A percentile compares a stretch with the other conserved stretches of the same genome.
Conservation (phyloP, 225 moss, liverwort and hornwort genomes). For the Takakia lepidozioides region DNA sequence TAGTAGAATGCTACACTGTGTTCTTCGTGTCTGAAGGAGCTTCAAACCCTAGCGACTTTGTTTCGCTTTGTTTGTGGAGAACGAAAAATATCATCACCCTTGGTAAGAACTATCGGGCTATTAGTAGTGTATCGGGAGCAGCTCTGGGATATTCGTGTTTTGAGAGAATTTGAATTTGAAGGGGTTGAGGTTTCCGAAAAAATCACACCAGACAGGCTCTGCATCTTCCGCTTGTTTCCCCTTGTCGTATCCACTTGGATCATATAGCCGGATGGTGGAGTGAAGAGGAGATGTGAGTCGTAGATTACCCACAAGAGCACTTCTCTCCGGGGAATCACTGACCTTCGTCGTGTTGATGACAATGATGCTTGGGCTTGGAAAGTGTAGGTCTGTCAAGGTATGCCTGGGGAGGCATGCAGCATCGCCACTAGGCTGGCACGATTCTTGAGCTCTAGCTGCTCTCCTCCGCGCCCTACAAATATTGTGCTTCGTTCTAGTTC, state of each 20-base stretch:
- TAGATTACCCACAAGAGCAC: too few species aligned
- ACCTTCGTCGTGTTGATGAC: too few species aligned
- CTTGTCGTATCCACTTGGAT: slow-evolving; percentile 26
- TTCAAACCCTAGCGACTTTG: not conserved
- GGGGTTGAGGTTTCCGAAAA: slow-evolving; percentile 32
- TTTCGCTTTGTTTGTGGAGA: not conserved
- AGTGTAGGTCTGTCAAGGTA: too few species aligned
- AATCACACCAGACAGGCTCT: slow-evolving; percentile 31
- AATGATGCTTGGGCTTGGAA: too few species aligned
- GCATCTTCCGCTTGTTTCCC: not conserved
- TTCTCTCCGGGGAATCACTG: too few species aligned
- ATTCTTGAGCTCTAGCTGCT: not conserved
- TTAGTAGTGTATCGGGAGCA: not conserved
- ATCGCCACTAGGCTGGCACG: too few species aligned
- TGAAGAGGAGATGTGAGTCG: slow-evolving; percentile 13
- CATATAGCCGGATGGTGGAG: slow-evolving; percentile 38
- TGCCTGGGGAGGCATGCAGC: too few species aligned
- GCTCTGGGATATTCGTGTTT: not conserved
- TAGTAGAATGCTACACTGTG: not conserved
- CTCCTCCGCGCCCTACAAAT: slow-evolving; percentile 5
- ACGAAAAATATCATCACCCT: not conserved
- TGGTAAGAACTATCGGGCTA: not conserved
- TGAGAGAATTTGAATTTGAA: slow-evolving; percentile 24
- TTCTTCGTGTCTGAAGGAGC: not conserved
- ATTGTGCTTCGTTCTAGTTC: slow-evolving; percentile 14